Evolutionary conservation across 202 grass and related monocot genomes (phyloP), one percentile per base, ranked within the genome.

Genomic region (Saccharum hybrid): DNA sequence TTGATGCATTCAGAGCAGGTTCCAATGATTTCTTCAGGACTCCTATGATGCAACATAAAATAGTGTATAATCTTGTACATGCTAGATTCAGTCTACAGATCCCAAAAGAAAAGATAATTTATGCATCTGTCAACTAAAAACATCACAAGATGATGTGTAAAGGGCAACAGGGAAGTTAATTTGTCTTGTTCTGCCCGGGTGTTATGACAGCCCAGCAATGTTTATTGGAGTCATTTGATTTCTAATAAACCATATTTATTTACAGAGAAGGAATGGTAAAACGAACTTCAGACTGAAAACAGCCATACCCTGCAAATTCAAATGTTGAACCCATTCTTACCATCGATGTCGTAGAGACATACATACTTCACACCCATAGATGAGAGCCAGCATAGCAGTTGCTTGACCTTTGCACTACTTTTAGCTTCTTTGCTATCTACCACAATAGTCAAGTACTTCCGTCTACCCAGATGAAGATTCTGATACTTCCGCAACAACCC

Each of bases 381-480:
- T 64, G 86, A 83, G 46, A 97, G 66, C 90, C 90, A 94, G n/a
- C 23, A 75, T 52, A 97, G 56, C 78, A 97, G 90, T 18, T 86
- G 87, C 21, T 89, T 66, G 63, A 94, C 57, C 71, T 97, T 90
- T 42, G 8, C 59, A 8, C 43, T 85, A 80, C 90, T 85, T 64
- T 79, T 92, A 74, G 94, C 91, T 87, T 97, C 94, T 88, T 84
- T 89, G 72, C 90, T 97, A 80, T 94, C 94, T 66, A 97, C 76
- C 15, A 89, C 86, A 42, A 90, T 60, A 40, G 86, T 91, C 60
- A 97, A 84, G 62, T 81, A 74, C 45, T 73, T 84, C 22, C 94
- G 84, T 43, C 40, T 84, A 16, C 85, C 77, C 26, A 92, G 79
- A 36, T 85, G 68, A 45, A 97, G 74, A 82, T 90, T 90, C 73